Evolutionary conservation across 108 stramenopile species (phyloP), one percentile per base, ranked within the genome.

Genomic region (Nitzschia sp.): DNA sequence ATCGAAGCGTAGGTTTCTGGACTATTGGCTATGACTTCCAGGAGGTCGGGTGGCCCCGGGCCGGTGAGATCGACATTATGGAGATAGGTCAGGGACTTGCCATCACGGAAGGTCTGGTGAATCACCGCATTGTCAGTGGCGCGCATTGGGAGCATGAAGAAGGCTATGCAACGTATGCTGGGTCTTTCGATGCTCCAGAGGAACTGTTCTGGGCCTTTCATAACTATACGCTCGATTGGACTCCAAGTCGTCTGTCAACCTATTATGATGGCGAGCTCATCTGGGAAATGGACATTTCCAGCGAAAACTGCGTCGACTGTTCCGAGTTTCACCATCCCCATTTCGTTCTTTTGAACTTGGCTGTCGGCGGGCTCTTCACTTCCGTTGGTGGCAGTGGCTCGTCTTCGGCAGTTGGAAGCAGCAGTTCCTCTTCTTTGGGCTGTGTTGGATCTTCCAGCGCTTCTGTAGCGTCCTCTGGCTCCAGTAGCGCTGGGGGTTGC

Each of bases 1-100:
- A n/a, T n/a, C n/a, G n/a, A n/a, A n/a, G n/a, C n/a, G n/a, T n/a
- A n/a, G n/a, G 81, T 18, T 64, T 89, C 48, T 86, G 85, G 85
- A 83, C 83, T 15, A 69, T 86, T 8, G 83, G 83, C 19, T 55
- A 45, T 26, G 66, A 86, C 66, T 60, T 72, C 47, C 53, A 6
- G 1, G 63, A 66, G 69, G 85, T 81, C 60, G 78, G 27, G 8
- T 81, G 80, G 80, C 80, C 80, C 26, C 24, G 2, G 13, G 82
- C 78, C 27, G 88, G 88, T 27, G 88, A 86, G 47, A 84, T 89
- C 69, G 88, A 89, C 71, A 57, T 89, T 35, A 71, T 86, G 85
- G 88, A 86, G 54, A 21, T 70, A 25, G 72, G 72, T 24, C 58
- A 48, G 42, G 56, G 42, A 11, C 28, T 51, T 24, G 76, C 69